A percentile compares a stretch with the other conserved stretches of the same genome.
phyloP scores from a whole-genome alignment of 129 eudicot genomes.

The sunflower (Helianthus annuus) region HanXRQr2.0-SUNRISE NC_035436.2:127847911-127848410 shows the following conservation, averaged over 20 bases:
- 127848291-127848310: conserved; percentile 54
- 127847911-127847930: no score
- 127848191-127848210: conserved; percentile 53
- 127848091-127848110: conserved; percentile 1
- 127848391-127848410: conserved; percentile 52
- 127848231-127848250: conserved; percentile 50
- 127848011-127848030: neutral
- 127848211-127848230: conserved; percentile 61
- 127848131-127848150: neutral
- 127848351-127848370: conserved; percentile 48
- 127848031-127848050: no score
- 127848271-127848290: conserved; percentile 39
- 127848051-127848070: conserved; percentile 4
- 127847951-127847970: no score
- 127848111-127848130: neutral
- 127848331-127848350: conserved; percentile 58
- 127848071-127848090: conserved; percentile 10
- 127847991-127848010: no score
- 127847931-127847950: neutral
- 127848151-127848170: conserved; percentile 10
- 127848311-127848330: conserved; percentile 72
- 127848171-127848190: conserved; percentile 53
- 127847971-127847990: neutral
- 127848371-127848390: conserved; percentile 41
- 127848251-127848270: conserved; percentile 45